phyloP scores from a whole-genome alignment of 225 moss, liverwort and hornwort genomes.

The Polytrichum commune region DNA sequence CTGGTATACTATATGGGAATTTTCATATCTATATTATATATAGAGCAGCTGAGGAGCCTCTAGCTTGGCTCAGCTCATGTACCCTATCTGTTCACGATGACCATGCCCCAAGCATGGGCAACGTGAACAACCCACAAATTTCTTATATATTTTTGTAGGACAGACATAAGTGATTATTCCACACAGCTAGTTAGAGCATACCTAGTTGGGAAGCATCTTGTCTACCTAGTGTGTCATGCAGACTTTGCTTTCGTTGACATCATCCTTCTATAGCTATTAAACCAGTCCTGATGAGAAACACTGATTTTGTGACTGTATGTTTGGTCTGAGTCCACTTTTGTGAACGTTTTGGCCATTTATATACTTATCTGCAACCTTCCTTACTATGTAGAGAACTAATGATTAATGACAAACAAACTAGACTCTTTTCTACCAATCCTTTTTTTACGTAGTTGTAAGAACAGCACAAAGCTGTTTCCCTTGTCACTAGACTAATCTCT shows the following conservation, averaged over 20 bases:
- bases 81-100: no score
- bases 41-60: constrained; percentile 28
- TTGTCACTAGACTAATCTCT: neutral
- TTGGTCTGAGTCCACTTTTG: constrained; percentile 18
- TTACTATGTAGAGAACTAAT: constrained; percentile 27
- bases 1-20: constrained; percentile 19
- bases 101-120: no score
- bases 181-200: no score
- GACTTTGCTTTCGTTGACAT: no score
- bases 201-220: no score
- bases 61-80: constrained; percentile 6
- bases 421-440: neutral
- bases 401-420: neutral
- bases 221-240: no score
- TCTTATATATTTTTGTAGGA: no score
- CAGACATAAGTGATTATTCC: no score
- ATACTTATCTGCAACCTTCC: constrained; percentile 34
- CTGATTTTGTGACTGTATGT: no score
- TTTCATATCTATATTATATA: constrained; percentile 2
- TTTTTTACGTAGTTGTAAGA: neutral
- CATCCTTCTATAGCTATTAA: no score
- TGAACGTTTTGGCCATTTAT: constrained; percentile 42
- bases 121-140: no score
- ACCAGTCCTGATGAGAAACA: no score
- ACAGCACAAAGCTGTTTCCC: neutral